Evolutionary conservation across 192 early-diverging fungal species (phyloP), one percentile per base, ranked within the genome.

Genomic region (Umbelopsis sp.): DNA sequence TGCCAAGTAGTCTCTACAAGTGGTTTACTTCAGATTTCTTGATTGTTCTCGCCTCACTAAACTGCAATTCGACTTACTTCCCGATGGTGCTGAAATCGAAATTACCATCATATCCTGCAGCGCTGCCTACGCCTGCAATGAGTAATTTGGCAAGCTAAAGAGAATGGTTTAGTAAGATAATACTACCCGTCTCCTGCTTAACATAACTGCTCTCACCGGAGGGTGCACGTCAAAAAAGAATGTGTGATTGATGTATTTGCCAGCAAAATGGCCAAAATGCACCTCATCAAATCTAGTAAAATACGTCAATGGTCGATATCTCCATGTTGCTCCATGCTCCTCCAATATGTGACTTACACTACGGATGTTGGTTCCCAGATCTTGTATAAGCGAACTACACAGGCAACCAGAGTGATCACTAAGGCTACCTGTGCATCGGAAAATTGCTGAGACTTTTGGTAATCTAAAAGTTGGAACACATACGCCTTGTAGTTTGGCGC

Each of bases 221-320:
- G 95, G 95, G 66, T 97, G 95, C 3, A 96, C 91, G 67, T 97
- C 95, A 80, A 97, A 95, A 76, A 89, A 96, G 78, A 91, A 97
- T 30, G 89, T 89, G 46, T 90, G 79, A 45, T 90, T 88, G 67
- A 97, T 83, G 76, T 97, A 97, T 77, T 89, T 82, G 41, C 73
- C 47, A 44, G 93, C 97, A 78, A 95, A 97, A 71, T 95, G 94
- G 68, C 97, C 97, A 83, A 98, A 97, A 58, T 97, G 95, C 33
- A 97, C 97, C 81, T 98, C 97, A 79, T 98, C 97, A 78, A 97
- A 97, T 1, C 92, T 94, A 76, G 33, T n/a, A 64, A 8, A 20
- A 16, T 16, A 18, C 33, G 37, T 33, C 48, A n/a, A 21, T 13
- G 12, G 21, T 2, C 41, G 9, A 68, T 20, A 18, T 46, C 16